Evolutionary conservation across 164 flowering plant species (phyloP).

Genomic region (Liquidambar formosana): DNA sequence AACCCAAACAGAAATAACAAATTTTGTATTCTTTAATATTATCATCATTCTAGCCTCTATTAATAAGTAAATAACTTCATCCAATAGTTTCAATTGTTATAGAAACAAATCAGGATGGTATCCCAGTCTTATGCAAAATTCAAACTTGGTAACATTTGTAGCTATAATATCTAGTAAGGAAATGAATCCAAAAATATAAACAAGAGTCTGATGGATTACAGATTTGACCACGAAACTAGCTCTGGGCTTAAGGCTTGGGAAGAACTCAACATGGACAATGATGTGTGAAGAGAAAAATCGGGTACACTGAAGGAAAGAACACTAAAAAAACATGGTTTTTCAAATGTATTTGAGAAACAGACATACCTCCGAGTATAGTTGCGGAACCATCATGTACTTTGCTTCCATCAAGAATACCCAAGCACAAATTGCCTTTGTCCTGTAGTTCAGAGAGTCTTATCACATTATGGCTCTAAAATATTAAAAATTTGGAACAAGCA

Average conservation of each 20-base stretch:
- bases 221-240: background rate
- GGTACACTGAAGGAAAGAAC: background rate
- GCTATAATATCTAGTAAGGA: no score
- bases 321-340: background rate
- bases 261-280: background rate
- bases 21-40: no score
- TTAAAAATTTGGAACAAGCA: background rate
- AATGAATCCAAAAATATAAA: no score
- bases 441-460: conserved; percentile 26
- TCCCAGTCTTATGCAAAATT: no score
- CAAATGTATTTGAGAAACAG: background rate
- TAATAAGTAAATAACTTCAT: no score
- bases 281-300: background rate
- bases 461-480: background rate
- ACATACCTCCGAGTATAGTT: conserved; percentile 70
- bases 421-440: conserved; percentile 73
- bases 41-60: no score
- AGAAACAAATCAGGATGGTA: no score
- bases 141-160: no score
- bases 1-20: background rate
- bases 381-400: conserved; percentile 58
- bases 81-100: no score
- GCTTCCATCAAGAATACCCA: conserved; percentile 82
- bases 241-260: background rate
- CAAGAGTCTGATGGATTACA: background rate